Evolutionary conservation across 345 rosid species (phyloP), one percentile per base, ranked within the genome.

Genomic region (Citrus trifoliata): DNA sequence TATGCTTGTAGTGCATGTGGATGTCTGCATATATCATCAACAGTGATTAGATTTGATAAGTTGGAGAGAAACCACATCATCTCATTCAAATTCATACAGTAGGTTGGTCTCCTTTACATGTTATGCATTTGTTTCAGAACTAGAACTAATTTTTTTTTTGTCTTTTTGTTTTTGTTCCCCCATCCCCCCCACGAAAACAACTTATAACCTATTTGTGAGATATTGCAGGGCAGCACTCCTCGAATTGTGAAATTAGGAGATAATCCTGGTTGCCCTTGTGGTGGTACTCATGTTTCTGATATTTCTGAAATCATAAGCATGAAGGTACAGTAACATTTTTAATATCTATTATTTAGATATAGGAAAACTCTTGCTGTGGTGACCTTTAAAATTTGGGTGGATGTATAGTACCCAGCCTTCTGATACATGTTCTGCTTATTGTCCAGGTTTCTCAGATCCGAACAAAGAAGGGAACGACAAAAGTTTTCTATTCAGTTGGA

Each of bases 211-310:
- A 66, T 27, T 14, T 71, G 65, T 77, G 38, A 32, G 67, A 37
- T 67, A 21, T 75, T 84, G 80, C 91, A 93, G 98, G 91, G 78
- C 16, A 91, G 95, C 86, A 90, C 80, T 74, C 98, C 97, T 75
- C 94, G 97, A 58, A 85, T 93, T 81, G 81, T 90, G 82, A 88
- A 80, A 83, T 65, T 95, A 78, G 97, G 97, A 56, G 83, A 84
- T 83, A 82, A 64, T 81, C 86, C 86, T n/a, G 93, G 97, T 13
- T 87, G 97, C 82, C 96, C 98, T 2, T 95, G 97, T 80, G 97
- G 98, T 37, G 97, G 97, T 19, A 95, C 98, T 28, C 98, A 93
- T 88, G 95, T 95, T 74, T 71, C 87, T 73, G 92, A 90, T 80
- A 80, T 93, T 69, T 88, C 93, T 48, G 97, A 95, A 79, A 89